These are phyloP conservation scores for Gentiana macrophylla DNA, from an alignment of 257 asterid species.

Conservation along the genomic window DNA sequence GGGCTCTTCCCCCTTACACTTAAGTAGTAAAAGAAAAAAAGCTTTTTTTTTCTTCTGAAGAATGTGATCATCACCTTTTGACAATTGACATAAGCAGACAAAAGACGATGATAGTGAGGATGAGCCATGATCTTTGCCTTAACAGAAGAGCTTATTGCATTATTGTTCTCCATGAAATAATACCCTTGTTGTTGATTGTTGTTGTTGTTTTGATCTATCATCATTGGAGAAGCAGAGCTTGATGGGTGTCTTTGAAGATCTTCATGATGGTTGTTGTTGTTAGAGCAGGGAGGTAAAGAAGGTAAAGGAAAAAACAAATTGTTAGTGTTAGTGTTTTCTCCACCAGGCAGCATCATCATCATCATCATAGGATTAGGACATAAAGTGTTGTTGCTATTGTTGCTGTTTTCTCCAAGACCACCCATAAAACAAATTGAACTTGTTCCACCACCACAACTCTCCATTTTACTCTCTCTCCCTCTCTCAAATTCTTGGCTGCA, in stretches of 20 bases:
- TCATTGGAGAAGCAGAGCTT: slow-evolving; percentile 21
- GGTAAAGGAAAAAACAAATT: slow-evolving; percentile 31
- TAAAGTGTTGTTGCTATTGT: slow-evolving; percentile 21
- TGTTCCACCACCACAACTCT: slow-evolving; percentile 34
- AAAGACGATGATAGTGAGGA: slow-evolving; percentile 80
- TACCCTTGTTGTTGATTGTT: slow-evolving; percentile 25
- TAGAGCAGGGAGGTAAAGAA: neutral
- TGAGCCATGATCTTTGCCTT: slow-evolving; percentile 87
- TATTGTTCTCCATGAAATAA: slow-evolving; percentile 47
- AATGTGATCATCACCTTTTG: slow-evolving; percentile 46
- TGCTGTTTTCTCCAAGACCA: slow-evolving; percentile 54
- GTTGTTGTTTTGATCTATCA: slow-evolving; percentile 17
- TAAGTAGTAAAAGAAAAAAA: too few relatives aligned
- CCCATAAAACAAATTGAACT: slow-evolving; percentile 26
- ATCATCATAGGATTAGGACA: slow-evolving; percentile 39
- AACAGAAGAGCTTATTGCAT: slow-evolving; percentile 22
- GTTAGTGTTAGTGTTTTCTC: slow-evolving; percentile 12
- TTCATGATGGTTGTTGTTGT: slow-evolving; percentile 5
- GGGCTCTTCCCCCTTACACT: too few relatives aligned
- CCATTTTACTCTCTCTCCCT: slow-evolving; percentile 22
- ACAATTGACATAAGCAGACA: slow-evolving; percentile 70
- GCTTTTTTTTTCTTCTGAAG: too few relatives aligned
- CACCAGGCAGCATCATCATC: slow-evolving; percentile 39
- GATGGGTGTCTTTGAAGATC: slow-evolving; percentile 9
- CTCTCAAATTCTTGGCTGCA: neutral